Percentiles rank a stretch among this genome's conserved stretches.
phyloP scores from a whole-genome alignment of 352 stramenopile species.

The Globisporangium perplexum region DNA sequence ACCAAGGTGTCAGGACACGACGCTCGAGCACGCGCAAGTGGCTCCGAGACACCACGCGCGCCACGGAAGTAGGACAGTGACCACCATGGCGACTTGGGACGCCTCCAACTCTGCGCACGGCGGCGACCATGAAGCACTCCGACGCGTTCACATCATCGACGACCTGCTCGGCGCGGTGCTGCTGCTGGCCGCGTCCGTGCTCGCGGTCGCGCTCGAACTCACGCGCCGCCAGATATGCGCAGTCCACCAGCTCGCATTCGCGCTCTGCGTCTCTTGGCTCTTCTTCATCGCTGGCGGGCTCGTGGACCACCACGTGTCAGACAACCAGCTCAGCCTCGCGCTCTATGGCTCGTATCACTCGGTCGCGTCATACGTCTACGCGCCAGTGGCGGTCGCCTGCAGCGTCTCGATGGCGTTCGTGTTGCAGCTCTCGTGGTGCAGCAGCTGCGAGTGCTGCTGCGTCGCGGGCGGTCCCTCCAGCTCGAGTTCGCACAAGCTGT shows the following conservation, averaged over 20 bases:
- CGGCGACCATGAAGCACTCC: conserved; percentile 13
- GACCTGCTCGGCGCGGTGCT: conserved; percentile 64
- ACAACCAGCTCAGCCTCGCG: conserved; percentile 66
- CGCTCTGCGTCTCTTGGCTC: conserved; percentile 32
- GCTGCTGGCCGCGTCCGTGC: conserved; percentile 39
- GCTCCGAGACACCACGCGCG: neutral
- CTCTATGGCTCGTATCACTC: conserved; percentile 58
- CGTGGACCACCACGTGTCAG: conserved; percentile 63
- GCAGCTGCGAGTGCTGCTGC: conserved; percentile 62
- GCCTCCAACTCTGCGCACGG: neutral
- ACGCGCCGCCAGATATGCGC: conserved; percentile 60
- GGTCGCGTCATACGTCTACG: conserved; percentile 57
- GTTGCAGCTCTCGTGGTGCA: conserved; percentile 46
- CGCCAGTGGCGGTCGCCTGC: conserved; percentile 33
- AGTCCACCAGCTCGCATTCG: conserved; percentile 69
- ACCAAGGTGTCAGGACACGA: too few relatives aligned
- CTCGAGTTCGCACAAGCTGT: conserved; percentile 23
- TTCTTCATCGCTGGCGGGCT: conserved; percentile 69
- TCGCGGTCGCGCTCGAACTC: conserved; percentile 57
- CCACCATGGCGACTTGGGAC: conserved; percentile 8
- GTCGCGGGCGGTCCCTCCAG: conserved; percentile 21
- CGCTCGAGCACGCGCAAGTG: too few relatives aligned
- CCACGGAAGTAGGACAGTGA: neutral
- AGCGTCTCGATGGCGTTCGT: conserved; percentile 31
- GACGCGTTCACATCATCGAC: conserved; percentile 67